phyloP scores from a whole-genome alignment of 441 rosid species.

The Eruca vesicaria region DNA sequence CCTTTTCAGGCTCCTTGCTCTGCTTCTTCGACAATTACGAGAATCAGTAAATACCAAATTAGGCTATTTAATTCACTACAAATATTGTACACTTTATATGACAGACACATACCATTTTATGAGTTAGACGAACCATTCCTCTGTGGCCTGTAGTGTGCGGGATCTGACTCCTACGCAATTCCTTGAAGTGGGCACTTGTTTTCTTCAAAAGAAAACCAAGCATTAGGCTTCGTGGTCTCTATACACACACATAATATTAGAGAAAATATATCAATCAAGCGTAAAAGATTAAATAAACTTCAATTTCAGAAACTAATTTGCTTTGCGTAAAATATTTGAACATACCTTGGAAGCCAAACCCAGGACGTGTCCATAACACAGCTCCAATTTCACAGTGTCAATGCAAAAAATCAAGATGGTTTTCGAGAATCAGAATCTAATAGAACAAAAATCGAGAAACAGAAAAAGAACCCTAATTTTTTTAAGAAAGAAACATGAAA shows the following conservation, averaged over 20 bases:
- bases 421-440: too few relatives aligned
- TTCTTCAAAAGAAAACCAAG: neutral
- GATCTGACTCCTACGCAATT: neutral
- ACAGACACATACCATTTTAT: neutral
- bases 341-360: too few relatives aligned
- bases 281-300: too few relatives aligned
- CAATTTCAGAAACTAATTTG: too few relatives aligned
- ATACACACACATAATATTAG: neutral
- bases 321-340: too few relatives aligned
- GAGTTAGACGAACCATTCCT: neutral
- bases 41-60: neutral
- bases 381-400: too few relatives aligned
- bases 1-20: neutral
- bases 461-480: too few relatives aligned
- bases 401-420: too few relatives aligned
- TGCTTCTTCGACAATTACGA: neutral
- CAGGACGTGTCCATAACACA: too few relatives aligned
- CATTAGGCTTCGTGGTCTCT: neutral
- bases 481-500: too few relatives aligned
- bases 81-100: neutral
- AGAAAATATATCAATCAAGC: neutral
- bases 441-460: too few relatives aligned
- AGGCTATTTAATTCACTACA: neutral
- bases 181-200: neutral
- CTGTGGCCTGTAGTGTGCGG: neutral